Percentiles rank a stretch among this genome's conserved stretches.
Evolutionary conservation across 2,329 filamentous ascomycete genomes (phyloP).

Genomic region (Aspergillus sergii): DNA sequence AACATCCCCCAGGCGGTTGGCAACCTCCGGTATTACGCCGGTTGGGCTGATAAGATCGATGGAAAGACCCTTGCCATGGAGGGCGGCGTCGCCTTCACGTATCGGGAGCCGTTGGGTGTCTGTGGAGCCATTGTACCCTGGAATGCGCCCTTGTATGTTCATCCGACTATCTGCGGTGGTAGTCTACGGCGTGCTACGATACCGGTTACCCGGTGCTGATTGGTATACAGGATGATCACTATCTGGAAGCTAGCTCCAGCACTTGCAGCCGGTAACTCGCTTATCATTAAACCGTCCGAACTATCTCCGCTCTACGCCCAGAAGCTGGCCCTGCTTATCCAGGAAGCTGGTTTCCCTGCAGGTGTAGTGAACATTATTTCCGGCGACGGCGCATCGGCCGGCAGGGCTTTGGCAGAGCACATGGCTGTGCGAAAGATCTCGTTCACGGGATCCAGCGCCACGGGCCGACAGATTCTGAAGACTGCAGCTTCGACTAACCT

Average conservation of each 20-base stretch:
- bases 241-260: slow-evolving; percentile 62
- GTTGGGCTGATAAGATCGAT: slow-evolving; percentile 34
- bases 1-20: slow-evolving; percentile 27
- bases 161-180: no score
- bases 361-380: slow-evolving; percentile 61
- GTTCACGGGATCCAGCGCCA: slow-evolving; percentile 36
- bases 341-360: slow-evolving; percentile 56
- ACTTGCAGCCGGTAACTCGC: slow-evolving; percentile 67
- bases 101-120: slow-evolving; percentile 31
- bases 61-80: slow-evolving; percentile 28
- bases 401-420: slow-evolving; percentile 32
- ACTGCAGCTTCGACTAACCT: slow-evolving; percentile 34
- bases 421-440: slow-evolving; percentile 35
- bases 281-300: slow-evolving; percentile 70
- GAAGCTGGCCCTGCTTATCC: slow-evolving; percentile 50
- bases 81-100: slow-evolving; percentile 26
- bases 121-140: slow-evolving; percentile 35
- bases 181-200: not conserved
- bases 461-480: slow-evolving; percentile 33
- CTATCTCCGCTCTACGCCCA: slow-evolving; percentile 56
- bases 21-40: slow-evolving; percentile 31
- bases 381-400: slow-evolving; percentile 64
- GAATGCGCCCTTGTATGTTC: slow-evolving; percentile 32
- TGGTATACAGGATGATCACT: slow-evolving; percentile 28
- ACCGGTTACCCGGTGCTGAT: not conserved